Base-by-base conservation (phyloP, 2,329 filamentous ascomycete genomes). In the Thielaviopsis musarum region DNA sequence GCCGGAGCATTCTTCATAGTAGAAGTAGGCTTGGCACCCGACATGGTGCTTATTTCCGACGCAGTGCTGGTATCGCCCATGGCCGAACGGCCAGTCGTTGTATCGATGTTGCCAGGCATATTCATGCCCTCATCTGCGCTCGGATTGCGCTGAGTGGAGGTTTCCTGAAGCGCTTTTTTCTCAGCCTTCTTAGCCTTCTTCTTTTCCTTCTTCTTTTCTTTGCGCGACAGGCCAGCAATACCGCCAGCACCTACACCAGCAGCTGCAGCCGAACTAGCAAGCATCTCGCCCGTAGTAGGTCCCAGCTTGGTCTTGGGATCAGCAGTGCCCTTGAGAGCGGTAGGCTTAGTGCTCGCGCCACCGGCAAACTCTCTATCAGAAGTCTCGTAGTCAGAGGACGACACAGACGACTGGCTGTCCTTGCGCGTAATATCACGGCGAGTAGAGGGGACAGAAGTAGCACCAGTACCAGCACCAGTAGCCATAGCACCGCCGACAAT, bases 131-230 rank as follows among this genome's bases (percentile, higher is more conserved):
- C n/a, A 5, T 48, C 41, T 6, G 17, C 17, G 19, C 45, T 21
- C 1, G 3, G 3, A 1, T 15, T n/a, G 26, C 52, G 22, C 5
- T 22, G 12, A 26, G 24, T 15, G 10, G 52, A 21, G 30, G 3
- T 2, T 34, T 54, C 28, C 28, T 56, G 38, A 1, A 59, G 26
- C 12, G 52, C 58, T 61, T 67, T 69, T 54, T 72, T 69, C 62
- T 73, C 65, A 5, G 84, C 80, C 73, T 87, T 88, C 70, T 84
- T 87, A 30, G 79, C 78, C 77, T 88, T 90, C 75, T 85, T 88
- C 72, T 86, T 89, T 70, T 88, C 91, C 72, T 87, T 90, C 69
- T 87, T 88, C 66, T 82, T 84, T n/a, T 59, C 60, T 30, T 59
- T 59, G 41, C 54, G 60, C 22, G 57, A 26, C 17, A 59, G n/a